A percentile compares a stretch with the other conserved stretches of the same genome.
Evolutionary conservation across 371 early-diverging fungal species (phyloP).

Genomic region (Mucor lusitanicus): DNA sequence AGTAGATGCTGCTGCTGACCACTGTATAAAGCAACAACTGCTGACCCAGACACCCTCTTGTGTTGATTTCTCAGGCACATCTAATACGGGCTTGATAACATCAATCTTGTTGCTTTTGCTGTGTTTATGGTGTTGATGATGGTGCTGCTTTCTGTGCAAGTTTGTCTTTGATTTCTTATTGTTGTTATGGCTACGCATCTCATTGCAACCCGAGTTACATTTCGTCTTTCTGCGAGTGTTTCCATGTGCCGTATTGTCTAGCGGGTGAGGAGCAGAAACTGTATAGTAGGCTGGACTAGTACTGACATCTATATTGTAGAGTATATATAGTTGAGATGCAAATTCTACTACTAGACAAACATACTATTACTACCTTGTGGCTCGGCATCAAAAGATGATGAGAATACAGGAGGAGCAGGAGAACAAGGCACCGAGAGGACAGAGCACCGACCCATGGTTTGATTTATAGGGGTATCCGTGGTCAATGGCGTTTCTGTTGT

Average conservation of each 20-base stretch:
- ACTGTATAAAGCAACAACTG: constrained; percentile 8
- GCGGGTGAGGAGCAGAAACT: not conserved
- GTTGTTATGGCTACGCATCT: not conserved
- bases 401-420: not conserved
- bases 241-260: not conserved
- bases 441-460: not conserved
- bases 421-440: not conserved
- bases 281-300: not conserved
- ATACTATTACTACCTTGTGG: not conserved
- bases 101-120: not conserved
- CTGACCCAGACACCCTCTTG: constrained; percentile 3
- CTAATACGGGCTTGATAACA: not conserved
- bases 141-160: not conserved
- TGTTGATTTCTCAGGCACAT: not conserved
- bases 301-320: too few relatives aligned
- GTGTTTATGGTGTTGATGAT: not conserved
- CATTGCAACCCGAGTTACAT: not conserved
- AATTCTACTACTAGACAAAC: not conserved
- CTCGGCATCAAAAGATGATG: not conserved
- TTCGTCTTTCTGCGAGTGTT: not conserved
- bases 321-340: not conserved
- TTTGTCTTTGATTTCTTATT: not conserved
- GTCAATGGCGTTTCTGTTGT: too few relatives aligned
- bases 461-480: not conserved
- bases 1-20: not conserved